Evolutionary conservation across 2,329 filamentous ascomycete genomes (phyloP), one percentile per base, ranked within the genome.

Genomic region (Botrytis porri): DNA sequence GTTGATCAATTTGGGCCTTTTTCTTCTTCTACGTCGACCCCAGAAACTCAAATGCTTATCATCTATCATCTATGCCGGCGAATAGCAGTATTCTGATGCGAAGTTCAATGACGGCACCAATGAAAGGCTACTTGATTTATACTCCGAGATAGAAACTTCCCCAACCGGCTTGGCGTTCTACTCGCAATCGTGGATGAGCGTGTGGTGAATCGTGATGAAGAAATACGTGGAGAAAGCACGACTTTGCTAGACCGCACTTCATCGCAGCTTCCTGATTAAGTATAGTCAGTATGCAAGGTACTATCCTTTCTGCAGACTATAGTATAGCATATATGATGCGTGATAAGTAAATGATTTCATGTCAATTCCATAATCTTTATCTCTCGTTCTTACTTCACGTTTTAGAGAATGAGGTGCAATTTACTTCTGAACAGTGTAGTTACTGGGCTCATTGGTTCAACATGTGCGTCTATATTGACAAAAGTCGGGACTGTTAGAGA

Each of bases 391-490:
- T 22, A 41, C 35, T 67, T 20, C 14, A 37, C 37, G 29, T 39
- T 41, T 37, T 45, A n/a, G 29, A 72, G 59, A 48, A 72, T 72
- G 70, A 72, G 64, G 70, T 72, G 70, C 37, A 72, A 43, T 72
- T 43, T 37, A 29, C 16, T 67, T 14, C 51, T 72, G 37, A n/a
- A 51, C 62, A 48, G 70, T 72, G 62, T 67, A 72, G 62, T 72
- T 32, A 59, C 70, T 60, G 70, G 62, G 6, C 29, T 67, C 29
- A 59, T 67, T 25, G 29, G 25, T 37, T 60, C 70, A 45, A 7
- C 62, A 39, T 67, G 16, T 67, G 70, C 70, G 29, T 72, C 70
- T 45, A 72, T 72, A 59, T 45, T 72, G 39, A 60, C 70, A 37
- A 72, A 39, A 39, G 37, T 67, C 7, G 70, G 70, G 32, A 54